Base-by-base conservation (phyloP, 352 stramenopile species). In the Nothophytophthora sp. region DNA sequence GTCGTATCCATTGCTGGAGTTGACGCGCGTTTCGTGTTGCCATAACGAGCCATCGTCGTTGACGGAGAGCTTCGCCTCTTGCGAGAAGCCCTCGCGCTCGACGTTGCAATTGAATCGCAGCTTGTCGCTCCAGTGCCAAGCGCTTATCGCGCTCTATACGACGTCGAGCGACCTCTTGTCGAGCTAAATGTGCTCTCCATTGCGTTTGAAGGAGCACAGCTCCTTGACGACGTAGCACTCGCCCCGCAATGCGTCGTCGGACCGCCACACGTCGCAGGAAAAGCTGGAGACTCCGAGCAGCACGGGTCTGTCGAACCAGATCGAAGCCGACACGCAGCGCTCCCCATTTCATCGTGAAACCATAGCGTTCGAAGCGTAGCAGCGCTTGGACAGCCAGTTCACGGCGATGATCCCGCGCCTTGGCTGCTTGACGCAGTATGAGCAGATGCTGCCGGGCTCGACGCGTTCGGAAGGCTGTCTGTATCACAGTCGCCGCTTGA, bases 281-380 rank as follows among this genome's bases (percentile, higher is more conserved):
- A 20, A 70, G 63, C 48, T 86, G 76, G 22, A 90, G 69, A 0
- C 59, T 65, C 23, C 64, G 46, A 16, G 81, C 72, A 22, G 69
- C 77, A 3, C 63, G 54, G 29, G 67, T 81, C 28, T 86, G 73
- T 11, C 81, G 46, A 18, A 74, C 33, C 37, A 88, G 41, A 28
- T 88, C 71, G 40, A 86, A 73, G 34, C 76, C 78, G 38, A 76
- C 71, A n/a, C 60, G 69, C 4, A 88, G 54, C 2, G 76, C 77
- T 16, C 56, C 60, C 76, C 81, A 88, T 27, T 67, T 64, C 65
- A 90, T 85, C 1, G 55, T 60, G 0, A 62, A 67, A 3, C 78
- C 76, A 33, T 78, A 83, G 18, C 47, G 50, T 43, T 92, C 81
- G 23, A 92, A 86, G 8, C 50, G 41, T 15, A 89, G 45, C 9